Evolutionary conservation across 352 stramenopile genomes (phyloP).

Genomic region (Globisporangium viniferum): DNA sequence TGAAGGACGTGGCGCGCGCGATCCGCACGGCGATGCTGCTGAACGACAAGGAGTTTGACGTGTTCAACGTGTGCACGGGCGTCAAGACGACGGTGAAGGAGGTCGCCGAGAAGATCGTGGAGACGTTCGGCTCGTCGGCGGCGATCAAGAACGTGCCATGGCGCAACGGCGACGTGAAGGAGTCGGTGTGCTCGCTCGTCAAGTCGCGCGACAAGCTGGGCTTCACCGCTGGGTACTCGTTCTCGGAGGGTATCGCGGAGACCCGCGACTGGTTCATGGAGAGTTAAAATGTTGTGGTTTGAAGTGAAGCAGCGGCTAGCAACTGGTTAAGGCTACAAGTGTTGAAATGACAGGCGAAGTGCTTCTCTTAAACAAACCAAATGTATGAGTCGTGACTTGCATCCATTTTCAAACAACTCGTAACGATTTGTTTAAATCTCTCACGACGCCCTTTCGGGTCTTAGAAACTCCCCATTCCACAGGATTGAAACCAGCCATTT

Average conservation of each 20-base stretch:
- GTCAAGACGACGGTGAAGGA: constrained; percentile 67
- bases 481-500: neutral
- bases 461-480: neutral
- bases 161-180: constrained; percentile 76
- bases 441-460: neutral
- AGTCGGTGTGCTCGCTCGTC: constrained; percentile 68
- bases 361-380: no score
- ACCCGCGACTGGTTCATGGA: constrained; percentile 79
- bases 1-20: constrained; percentile 80
- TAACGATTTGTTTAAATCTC: neutral
- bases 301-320: neutral
- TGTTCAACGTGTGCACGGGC: constrained; percentile 85
- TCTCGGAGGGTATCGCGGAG: constrained; percentile 60
- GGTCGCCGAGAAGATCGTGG: constrained; percentile 61
- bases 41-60: constrained; percentile 63
- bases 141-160: constrained; percentile 64
- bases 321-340: no score
- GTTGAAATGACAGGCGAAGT: no score
- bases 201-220: constrained; percentile 70
- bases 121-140: constrained; percentile 64
- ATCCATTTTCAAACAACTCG: neutral
- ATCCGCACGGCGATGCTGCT: constrained; percentile 79
- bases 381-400: neutral
- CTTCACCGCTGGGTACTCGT: constrained; percentile 69
- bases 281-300: constrained; percentile 8